A percentile compares a stretch with the other conserved stretches of the same genome.
phyloP scores from a whole-genome alignment of 2,329 filamentous ascomycete species.

The Fusarium falciforme region DNA sequence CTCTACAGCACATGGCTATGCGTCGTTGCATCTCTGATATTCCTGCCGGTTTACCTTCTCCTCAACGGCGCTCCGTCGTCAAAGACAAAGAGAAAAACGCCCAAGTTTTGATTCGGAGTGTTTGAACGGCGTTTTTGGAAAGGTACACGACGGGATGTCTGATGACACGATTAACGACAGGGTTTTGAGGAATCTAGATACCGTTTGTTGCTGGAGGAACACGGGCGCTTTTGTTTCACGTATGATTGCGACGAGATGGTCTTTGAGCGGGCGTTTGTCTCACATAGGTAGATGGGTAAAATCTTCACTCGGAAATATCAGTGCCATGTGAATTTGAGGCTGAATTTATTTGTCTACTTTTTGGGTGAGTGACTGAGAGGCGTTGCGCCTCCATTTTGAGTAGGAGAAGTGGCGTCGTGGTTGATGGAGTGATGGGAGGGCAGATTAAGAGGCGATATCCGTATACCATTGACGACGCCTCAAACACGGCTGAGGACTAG shows the following conservation, averaged over 20 bases:
- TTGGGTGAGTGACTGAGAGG: neutral
- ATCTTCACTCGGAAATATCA: neutral
- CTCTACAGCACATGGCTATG: constrained; percentile 73
- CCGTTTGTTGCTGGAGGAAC: neutral
- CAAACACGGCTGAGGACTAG: neutral
- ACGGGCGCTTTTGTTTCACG: neutral
- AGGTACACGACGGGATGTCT: neutral
- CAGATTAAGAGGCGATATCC: neutral
- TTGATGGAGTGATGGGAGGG: neutral
- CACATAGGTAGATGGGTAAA: neutral
- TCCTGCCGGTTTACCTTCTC: constrained; percentile 50
- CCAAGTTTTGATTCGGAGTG: constrained; percentile 13
- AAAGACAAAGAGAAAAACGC: constrained; percentile 22
- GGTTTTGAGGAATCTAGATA: neutral
- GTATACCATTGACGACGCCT: neutral
- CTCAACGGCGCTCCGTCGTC: constrained; percentile 39
- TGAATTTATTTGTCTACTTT: neutral
- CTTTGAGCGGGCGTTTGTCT: constrained; percentile 3
- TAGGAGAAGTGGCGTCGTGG: neutral
- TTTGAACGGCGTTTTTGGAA: neutral
- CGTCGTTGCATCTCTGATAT: constrained; percentile 64
- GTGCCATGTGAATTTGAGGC: neutral
- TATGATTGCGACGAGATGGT: neutral
- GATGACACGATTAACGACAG: constrained; percentile 21
- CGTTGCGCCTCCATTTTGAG: neutral